Base-by-base conservation (phyloP, 192 early-diverging fungal species). In the Podila epicladia region DNA sequence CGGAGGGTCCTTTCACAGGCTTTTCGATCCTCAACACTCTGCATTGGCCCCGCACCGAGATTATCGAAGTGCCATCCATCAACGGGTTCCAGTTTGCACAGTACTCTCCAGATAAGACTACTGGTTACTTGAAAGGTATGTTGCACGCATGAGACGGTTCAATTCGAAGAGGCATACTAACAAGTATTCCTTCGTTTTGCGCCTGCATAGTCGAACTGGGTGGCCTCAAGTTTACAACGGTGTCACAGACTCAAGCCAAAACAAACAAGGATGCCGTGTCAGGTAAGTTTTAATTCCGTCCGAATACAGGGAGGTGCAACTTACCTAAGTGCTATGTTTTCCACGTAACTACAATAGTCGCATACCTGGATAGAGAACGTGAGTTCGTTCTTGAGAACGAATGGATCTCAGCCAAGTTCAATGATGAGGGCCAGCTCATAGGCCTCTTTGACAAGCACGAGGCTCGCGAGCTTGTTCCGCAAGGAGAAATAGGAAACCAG, bases 341-440 rank as follows among this genome's bases (percentile, higher is more conserved):
- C 33, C 33, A 3, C 33, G 0, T 2, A 33, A 6, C 6, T 41
- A 41, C 12, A 13, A 17, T 22, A 55, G 53, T 55, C n/a, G 17
- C 5, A 55, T 4, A 55, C 5, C 59, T 33, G 33, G 19, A 48
- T 9, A 26, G 59, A 20, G 68, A 64, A 9, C 82, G 86, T 29
- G 75, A 69, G 4, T 87, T 90, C 38, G 84, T 93, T 2, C 69
- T 99, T 57, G 91, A 93, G 60, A 99, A 98, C 75, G 73, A 84
- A 33, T 92, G 83, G 66, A 83, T 99, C n/a, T 72, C 73, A 22
- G 92, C 90, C 2, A 90, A 70, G 29, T 91, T 99, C 71, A 89
- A 95, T 74, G 55, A 74, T 20, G 76, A 86, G n/a, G 97, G 97
- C 3, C 92, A 91, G 9, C 73, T 99, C 8, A 82, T 88, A 32